These are phyloP conservation scores for Alternaria sp. DNA, from an alignment of 2,329 filamentous ascomycete species.

Conservation along the genomic window DNA sequence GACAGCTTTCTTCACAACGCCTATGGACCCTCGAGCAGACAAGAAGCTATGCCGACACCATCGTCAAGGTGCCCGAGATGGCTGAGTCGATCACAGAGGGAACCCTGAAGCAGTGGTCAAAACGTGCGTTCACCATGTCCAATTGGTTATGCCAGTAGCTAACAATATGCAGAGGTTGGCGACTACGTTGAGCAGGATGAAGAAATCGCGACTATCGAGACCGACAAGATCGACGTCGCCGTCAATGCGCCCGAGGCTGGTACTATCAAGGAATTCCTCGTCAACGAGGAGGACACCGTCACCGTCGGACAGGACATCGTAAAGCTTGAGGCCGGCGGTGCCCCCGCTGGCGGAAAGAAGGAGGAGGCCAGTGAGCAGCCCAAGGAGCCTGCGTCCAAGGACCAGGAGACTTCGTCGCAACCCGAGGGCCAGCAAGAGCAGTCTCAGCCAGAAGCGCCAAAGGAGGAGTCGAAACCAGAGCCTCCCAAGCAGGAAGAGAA, in stretches of 20 bases:
- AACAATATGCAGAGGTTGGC: constrained; percentile 68
- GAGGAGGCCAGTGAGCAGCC: constrained; percentile 62
- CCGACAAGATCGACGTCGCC: constrained; percentile 98
- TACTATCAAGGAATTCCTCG: constrained; percentile 89
- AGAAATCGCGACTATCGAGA: constrained; percentile 98
- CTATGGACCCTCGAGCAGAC: constrained; percentile 39
- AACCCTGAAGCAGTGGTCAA: constrained; percentile 93
- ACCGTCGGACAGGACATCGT: constrained; percentile 91
- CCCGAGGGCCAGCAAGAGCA: constrained; percentile 58
- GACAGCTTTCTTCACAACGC: constrained; percentile 33
- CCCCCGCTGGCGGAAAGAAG: constrained; percentile 60
- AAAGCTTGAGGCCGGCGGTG: constrained; percentile 75
- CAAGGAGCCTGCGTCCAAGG: constrained; percentile 65
- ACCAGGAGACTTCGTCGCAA: constrained; percentile 64
- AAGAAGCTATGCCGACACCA: constrained; percentile 69
- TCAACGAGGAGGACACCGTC: constrained; percentile 93
- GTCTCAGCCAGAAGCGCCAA: constrained; percentile 47
- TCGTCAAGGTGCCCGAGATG: constrained; percentile 97
- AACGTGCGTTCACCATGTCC: constrained; percentile 57
- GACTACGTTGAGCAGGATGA: constrained; percentile 95
- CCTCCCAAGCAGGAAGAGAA: constrained; percentile 49
- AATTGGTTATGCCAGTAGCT: not conserved
- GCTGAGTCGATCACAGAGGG: constrained; percentile 98
- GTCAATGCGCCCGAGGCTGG: constrained; percentile 94
- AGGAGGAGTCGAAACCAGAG: constrained; percentile 50